phyloP scores from a whole-genome alignment of 768 basidiomycete genomes.

The Gymnopilus junonius region DNA sequence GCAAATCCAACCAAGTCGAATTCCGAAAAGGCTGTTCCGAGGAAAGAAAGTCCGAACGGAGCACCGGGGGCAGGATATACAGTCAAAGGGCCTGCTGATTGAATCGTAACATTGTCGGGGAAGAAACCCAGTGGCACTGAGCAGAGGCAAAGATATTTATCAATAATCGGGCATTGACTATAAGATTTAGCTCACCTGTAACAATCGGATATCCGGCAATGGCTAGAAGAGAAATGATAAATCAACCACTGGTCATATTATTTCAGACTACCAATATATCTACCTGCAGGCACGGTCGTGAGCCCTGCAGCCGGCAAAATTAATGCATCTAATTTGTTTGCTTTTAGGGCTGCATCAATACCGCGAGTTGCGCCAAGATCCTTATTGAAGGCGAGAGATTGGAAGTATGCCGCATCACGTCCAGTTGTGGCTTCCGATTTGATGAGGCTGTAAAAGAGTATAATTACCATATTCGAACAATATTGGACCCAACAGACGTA shows the following conservation, averaged over 20 bases:
- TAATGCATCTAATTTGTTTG: conserved; percentile 52
- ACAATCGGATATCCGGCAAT: conserved; percentile 69
- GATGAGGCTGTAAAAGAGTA: conserved; percentile 34
- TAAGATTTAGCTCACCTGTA: conserved; percentile 43
- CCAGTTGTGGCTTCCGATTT: conserved; percentile 39
- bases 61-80: conserved; percentile 56
- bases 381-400: conserved; percentile 44
- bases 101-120: conserved; percentile 44
- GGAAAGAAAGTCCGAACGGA: conserved; percentile 65
- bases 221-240: conserved; percentile 31
- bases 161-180: not conserved
- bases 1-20: conserved; percentile 58
- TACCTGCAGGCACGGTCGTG: conserved; percentile 37
- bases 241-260: not conserved
- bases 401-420: conserved; percentile 44
- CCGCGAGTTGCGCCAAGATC: conserved; percentile 53
- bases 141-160: not conserved
- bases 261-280: not conserved
- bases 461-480: not conserved
- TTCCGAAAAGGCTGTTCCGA: conserved; percentile 65
- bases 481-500: conserved; percentile 18
- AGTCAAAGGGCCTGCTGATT: conserved; percentile 38
- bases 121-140: conserved; percentile 64
- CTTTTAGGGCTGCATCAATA: conserved; percentile 54
- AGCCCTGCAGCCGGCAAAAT: conserved; percentile 49